Evolutionary conservation across 441 rosid species (phyloP).

Genomic region (Flueggea neowawraea): DNA sequence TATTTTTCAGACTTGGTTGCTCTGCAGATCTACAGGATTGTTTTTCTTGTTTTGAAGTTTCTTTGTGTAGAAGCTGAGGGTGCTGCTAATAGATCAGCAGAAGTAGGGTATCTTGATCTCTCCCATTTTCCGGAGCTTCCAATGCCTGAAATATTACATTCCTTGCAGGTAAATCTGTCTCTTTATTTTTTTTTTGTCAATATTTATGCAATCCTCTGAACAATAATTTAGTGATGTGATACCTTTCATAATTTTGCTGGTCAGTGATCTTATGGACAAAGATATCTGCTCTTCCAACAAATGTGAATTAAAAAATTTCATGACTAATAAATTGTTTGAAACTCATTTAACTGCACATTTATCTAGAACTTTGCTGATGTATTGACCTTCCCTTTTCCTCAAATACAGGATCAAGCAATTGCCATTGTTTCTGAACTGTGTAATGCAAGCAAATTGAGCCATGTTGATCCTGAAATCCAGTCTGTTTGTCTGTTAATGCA

Average conservation of each 20-base stretch:
- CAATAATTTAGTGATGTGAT: background rate
- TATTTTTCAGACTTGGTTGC: constrained; percentile 79
- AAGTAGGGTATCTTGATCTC: constrained; percentile 88
- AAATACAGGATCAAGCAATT: constrained; percentile 76
- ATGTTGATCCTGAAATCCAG: constrained; percentile 43
- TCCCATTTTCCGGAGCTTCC: constrained; percentile 96
- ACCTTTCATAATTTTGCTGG: background rate
- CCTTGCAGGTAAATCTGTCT: constrained; percentile 60
- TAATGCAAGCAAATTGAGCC: constrained; percentile 39
- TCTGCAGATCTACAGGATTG: constrained; percentile 73
- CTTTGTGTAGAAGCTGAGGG: constrained; percentile 85
- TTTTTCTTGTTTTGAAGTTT: constrained; percentile 74
- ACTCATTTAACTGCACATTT: no score
- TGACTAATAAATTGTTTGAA: no score
- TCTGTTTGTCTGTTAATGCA: constrained; percentile 54
- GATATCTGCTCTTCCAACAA: no score
- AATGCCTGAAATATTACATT: constrained; percentile 96
- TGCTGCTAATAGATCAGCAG: constrained; percentile 85
- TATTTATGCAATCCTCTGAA: background rate
- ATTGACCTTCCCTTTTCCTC: background rate
- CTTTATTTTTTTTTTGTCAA: no score
- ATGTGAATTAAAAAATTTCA: no score
- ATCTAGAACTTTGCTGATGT: background rate
- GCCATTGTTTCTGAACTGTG: constrained; percentile 62
- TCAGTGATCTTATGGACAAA: no score